These are phyloP conservation scores for Entomortierella chlamydospora DNA, from an alignment of 192 early-diverging fungal genomes.

Conservation along the genomic window DNA sequence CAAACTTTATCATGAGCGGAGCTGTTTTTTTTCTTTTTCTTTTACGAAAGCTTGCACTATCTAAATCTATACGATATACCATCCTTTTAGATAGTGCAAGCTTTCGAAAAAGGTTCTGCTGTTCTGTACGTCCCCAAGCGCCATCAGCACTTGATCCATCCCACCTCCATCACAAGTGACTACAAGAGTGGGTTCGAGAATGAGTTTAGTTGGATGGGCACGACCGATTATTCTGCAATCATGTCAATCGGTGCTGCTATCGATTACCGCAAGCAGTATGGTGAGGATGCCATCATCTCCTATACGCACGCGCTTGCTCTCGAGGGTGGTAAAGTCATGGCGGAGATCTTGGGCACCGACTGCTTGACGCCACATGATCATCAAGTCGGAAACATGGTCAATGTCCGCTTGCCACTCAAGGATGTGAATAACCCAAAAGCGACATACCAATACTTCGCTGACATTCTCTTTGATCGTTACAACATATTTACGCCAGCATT, in stretches of 20 bases:
- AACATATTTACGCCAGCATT: constrained; percentile 55
- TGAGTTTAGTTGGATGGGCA: constrained; percentile 64
- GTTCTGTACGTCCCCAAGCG: constrained; percentile 65
- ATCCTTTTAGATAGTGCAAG: too few relatives aligned
- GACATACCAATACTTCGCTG: constrained; percentile 4
- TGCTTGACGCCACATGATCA: constrained; percentile 61
- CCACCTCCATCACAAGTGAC: constrained; percentile 53
- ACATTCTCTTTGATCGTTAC: constrained; percentile 56
- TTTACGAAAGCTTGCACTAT: too few relatives aligned
- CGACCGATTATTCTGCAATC: constrained; percentile 55
- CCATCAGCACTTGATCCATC: constrained; percentile 63
- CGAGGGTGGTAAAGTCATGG: constrained; percentile 64
- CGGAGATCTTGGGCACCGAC: constrained; percentile 68
- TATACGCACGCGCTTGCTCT: constrained; percentile 67
- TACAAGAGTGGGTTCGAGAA: constrained; percentile 55
- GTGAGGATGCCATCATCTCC: constrained; percentile 67
- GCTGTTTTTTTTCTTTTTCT: not conserved
- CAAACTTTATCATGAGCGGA: not conserved
- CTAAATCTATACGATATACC: too few relatives aligned
- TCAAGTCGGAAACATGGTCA: constrained; percentile 67
- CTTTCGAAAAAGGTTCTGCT: too few relatives aligned
- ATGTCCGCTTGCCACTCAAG: constrained; percentile 63
- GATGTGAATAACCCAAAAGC: constrained; percentile 29
- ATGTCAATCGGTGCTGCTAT: constrained; percentile 57
- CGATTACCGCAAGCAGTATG: constrained; percentile 63